Evolutionary conservation across 2,329 filamentous ascomycete genomes (phyloP), one percentile per base, ranked within the genome.

Genomic region (Botrytis byssoidea): DNA sequence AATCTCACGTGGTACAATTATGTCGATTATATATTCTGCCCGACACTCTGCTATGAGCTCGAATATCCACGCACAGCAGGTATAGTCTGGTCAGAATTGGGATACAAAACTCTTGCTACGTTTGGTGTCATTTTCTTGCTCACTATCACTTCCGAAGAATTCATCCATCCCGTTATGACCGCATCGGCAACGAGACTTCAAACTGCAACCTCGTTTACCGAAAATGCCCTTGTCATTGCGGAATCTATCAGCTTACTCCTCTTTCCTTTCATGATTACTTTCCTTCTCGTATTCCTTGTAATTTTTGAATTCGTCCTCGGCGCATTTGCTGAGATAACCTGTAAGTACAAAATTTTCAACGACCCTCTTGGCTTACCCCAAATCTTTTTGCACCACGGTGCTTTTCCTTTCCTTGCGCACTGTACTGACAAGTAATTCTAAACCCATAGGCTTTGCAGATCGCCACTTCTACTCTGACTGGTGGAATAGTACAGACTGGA

Each of bases 281-380:
- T 98, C 82, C 86, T 98, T 7, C 90, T 98, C 66, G 95, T 98
- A 72, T 99, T 99, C 85, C 90, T 99, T 74, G 94, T 98, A 82
- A 98, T 98, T 79, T 99, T 98, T 82, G 96, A 99, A 83, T 99
- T 98, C 83, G 88, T 97, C 18, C 89, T 98, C 48, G 96, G 95
- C 74, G 95, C 95, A 66, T 97, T 97, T 80, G 96, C 95, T 22
- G 96, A 99, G 82, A 93, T 98, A 77, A 97, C 95, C 29, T 88
- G 91, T 80, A 76, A 70, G 76, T 75, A 72, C 29, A 44, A 35
- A 42, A 20, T 12, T 40, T 44, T 12, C 1, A 61, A 61, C 25
- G 25, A n/a, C 35, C 37, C n/a, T n/a, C 1, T 5, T 20, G 22
- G 42, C 18, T 55, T 14, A 18, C 14, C 6, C 16, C 35, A 18